Evolutionary conservation across 2,329 filamentous ascomycete species (phyloP).

Genomic region (Ceratocystis variospora): DNA sequence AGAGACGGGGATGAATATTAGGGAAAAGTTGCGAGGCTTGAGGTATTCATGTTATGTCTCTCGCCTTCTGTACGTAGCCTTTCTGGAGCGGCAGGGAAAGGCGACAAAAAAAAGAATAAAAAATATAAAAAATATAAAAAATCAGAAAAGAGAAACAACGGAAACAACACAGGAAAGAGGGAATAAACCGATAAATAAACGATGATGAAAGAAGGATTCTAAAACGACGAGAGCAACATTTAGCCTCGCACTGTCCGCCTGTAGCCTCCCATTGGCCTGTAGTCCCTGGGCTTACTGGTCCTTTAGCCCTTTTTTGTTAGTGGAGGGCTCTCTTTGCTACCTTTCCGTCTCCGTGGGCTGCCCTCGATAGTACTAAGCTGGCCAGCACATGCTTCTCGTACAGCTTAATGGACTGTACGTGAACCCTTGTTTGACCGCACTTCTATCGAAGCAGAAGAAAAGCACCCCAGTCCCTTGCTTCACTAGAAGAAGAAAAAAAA

Average conservation of each 20-base stretch:
- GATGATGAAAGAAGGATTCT: background rate
- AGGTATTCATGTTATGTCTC: background rate
- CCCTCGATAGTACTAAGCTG: background rate
- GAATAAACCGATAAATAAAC: background rate
- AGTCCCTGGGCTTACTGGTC: background rate
- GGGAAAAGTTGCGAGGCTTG: background rate
- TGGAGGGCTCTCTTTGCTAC: background rate
- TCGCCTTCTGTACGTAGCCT: no score
- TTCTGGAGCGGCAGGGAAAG: no score
- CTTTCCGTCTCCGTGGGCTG: background rate
- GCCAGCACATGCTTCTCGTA: background rate
- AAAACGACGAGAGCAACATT: background rate
- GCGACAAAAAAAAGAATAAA: no score
- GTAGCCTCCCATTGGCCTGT: background rate
- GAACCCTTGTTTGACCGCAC: background rate
- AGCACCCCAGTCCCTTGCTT: background rate
- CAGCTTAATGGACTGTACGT: background rate
- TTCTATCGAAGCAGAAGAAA: background rate
- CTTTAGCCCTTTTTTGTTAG: background rate
- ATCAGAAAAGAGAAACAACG: background rate
- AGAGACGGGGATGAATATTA: background rate
- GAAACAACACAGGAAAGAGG: background rate
- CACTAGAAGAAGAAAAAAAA: background rate
- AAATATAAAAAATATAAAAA: background rate
- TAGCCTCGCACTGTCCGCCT: constrained; percentile 7